phyloP scores from a whole-genome alignment of 2,329 filamentous ascomycete species.

The Purpureocillium takamizusanense region DNA sequence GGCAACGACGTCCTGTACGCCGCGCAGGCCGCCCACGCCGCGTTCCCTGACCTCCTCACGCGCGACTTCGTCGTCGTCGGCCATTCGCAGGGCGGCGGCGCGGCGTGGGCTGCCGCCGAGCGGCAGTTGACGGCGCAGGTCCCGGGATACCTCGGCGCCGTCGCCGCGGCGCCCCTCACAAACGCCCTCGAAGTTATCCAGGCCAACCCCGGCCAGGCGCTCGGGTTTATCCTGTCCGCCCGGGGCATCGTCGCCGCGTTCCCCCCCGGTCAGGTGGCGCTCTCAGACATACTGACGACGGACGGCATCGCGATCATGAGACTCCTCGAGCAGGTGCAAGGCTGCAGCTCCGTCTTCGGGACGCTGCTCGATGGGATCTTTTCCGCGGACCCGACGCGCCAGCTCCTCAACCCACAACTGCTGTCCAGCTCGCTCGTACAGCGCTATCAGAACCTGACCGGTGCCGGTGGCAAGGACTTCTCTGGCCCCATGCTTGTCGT shows the following conservation, averaged over 20 bases:
- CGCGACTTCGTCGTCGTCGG: conserved; percentile 33
- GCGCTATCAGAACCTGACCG: conserved; percentile 14
- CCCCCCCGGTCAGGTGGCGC: conserved; percentile 3
- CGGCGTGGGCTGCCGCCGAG: conserved; percentile 26
- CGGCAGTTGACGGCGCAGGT: conserved; percentile 19
- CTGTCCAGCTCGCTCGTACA: conserved; percentile 9
- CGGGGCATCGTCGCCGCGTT: conserved; percentile 7
- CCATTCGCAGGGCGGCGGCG: conserved; percentile 36
- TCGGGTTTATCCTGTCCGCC: conserved; percentile 6
- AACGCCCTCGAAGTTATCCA: conserved; percentile 10
- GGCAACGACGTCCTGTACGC: conserved; percentile 35
- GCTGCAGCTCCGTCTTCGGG: conserved; percentile 6
- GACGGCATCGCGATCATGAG: conserved; percentile 3
- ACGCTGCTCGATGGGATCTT: conserved; percentile 4
- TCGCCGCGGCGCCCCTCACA: conserved; percentile 20
- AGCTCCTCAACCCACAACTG: conserved; percentile 8
- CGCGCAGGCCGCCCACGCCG: conserved; percentile 27
- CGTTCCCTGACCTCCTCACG: conserved; percentile 26
- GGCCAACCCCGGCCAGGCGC: background rate
- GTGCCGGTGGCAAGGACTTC: conserved; percentile 20
- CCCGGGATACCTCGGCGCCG: conserved; percentile 25
- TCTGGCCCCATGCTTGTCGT: conserved; percentile 26
- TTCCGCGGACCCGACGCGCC: background rate
- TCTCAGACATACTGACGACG: conserved; percentile 8
- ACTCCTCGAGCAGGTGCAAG: conserved; percentile 8